Evolutionary conservation across 2,329 filamentous ascomycete species (phyloP).

Genomic region (Didymellaceae sp.): DNA sequence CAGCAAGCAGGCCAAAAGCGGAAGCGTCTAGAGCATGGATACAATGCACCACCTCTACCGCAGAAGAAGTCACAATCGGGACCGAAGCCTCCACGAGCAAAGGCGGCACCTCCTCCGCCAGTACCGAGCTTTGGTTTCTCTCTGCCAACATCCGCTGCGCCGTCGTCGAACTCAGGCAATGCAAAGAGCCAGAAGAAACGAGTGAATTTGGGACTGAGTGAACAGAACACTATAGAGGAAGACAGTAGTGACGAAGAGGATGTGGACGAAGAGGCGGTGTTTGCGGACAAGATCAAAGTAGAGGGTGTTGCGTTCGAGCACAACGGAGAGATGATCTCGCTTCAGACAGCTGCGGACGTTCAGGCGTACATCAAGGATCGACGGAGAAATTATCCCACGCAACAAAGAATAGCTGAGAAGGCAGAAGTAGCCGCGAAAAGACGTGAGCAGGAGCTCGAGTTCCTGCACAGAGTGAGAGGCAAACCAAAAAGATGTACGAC

Average conservation of each 20-base stretch:
- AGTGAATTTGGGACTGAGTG: conserved; percentile 73
- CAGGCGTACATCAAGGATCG: conserved; percentile 82
- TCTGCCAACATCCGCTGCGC: conserved; percentile 26
- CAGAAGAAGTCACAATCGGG: conserved; percentile 23
- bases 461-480: conserved; percentile 39
- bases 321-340: conserved; percentile 59
- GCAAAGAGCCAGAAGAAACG: conserved; percentile 68
- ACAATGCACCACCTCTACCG: conserved; percentile 14
- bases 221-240: conserved; percentile 57
- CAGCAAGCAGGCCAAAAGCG: conserved; percentile 40
- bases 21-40: conserved; percentile 31
- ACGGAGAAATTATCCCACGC: conserved; percentile 80
- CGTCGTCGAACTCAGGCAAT: conserved; percentile 3
- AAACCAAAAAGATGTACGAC: conserved; percentile 25
- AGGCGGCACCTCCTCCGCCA: conserved; percentile 42
- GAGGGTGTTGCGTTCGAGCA: conserved; percentile 66
- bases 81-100: conserved; percentile 42
- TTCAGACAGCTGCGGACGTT: conserved; percentile 70
- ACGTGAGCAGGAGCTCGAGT: conserved; percentile 49
- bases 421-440: conserved; percentile 53
- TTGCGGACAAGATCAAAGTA: conserved; percentile 50
- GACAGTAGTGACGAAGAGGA: conserved; percentile 71
- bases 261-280: conserved; percentile 70
- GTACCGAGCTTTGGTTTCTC: conserved; percentile 48
- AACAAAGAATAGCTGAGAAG: conserved; percentile 70